Evolutionary conservation across 805 yeast species (phyloP).

Genomic region (Wickerhamomyces strasburgensis): DNA sequence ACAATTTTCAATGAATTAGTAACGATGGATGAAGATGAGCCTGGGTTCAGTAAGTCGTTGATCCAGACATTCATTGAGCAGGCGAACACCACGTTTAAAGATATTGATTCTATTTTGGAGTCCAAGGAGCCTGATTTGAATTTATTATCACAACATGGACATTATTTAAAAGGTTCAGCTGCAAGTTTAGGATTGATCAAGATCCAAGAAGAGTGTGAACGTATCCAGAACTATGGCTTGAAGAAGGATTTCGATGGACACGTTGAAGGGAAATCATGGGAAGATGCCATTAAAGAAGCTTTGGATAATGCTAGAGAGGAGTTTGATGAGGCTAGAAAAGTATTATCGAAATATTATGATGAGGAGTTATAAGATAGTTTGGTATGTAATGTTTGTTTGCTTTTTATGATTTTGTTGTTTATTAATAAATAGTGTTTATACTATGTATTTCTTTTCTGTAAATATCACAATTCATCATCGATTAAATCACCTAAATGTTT

Average conservation of each 20-base stretch:
- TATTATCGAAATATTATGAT: conserved; percentile 49
- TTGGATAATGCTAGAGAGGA: conserved; percentile 45
- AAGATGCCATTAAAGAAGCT: conserved; percentile 46
- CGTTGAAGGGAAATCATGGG: conserved; percentile 24
- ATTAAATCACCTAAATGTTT: conserved; percentile 47
- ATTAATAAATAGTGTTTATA: neutral
- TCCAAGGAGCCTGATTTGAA: conserved; percentile 37
- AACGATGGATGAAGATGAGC: conserved; percentile 95
- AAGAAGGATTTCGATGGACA: conserved; percentile 30
- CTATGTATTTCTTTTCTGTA: neutral
- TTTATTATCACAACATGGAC: conserved; percentile 74
- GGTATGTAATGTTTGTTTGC: neutral
- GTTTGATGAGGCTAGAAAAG: conserved; percentile 44
- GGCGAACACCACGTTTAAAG: conserved; percentile 71
- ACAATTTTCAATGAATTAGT: conserved; percentile 79
- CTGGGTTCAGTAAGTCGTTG: conserved; percentile 76
- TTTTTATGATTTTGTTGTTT: neutral
- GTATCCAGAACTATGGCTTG: conserved; percentile 84
- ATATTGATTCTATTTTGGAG: conserved; percentile 50
- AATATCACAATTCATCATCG: conserved; percentile 36
- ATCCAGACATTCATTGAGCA: conserved; percentile 86
- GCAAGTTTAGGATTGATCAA: conserved; percentile 85
- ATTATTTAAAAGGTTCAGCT: conserved; percentile 91
- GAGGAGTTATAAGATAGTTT: conserved; percentile 20
- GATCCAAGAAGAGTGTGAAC: conserved; percentile 84